These are phyloP conservation scores for Withania somnifera DNA, from an alignment of 305 asterid species.

Conservation along the genomic window DNA sequence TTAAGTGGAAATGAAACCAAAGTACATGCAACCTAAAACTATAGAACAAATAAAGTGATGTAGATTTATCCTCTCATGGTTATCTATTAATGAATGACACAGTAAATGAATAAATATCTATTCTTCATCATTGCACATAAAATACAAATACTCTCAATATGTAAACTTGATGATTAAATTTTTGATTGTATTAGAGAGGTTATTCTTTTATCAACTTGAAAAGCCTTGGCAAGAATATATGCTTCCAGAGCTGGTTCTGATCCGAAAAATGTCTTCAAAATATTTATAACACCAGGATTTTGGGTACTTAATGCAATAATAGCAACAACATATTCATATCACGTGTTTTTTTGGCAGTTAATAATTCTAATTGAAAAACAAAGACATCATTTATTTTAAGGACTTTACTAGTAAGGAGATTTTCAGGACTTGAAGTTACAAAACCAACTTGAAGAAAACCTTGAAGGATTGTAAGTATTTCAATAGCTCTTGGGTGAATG, in stretches of 20 bases:
- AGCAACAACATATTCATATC: not conserved
- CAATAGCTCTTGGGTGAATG: not conserved
- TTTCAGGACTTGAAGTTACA: not conserved
- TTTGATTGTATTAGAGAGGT: not conserved
- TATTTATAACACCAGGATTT: conserved; percentile 1
- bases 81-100: no score
- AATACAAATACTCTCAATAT: not conserved
- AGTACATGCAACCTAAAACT: not conserved
- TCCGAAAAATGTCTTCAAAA: not conserved
- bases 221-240: not conserved
- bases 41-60: not conserved
- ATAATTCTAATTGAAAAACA: conserved; percentile 6
- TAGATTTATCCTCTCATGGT: no score
- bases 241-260: not conserved
- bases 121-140: not conserved
- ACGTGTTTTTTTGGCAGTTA: conserved; percentile 7
- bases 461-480: not conserved
- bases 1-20: not conserved
- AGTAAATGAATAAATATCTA: not conserved
- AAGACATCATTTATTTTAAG: not conserved
- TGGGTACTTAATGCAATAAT: not conserved
- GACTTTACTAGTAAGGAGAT: not conserved
- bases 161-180: not conserved
- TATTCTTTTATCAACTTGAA: not conserved
- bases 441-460: conserved; percentile 3